Evolutionary conservation across 73 alveolate species (phyloP), one percentile per base, ranked within the genome.

Genomic region (Paraurostyla sp.): DNA sequence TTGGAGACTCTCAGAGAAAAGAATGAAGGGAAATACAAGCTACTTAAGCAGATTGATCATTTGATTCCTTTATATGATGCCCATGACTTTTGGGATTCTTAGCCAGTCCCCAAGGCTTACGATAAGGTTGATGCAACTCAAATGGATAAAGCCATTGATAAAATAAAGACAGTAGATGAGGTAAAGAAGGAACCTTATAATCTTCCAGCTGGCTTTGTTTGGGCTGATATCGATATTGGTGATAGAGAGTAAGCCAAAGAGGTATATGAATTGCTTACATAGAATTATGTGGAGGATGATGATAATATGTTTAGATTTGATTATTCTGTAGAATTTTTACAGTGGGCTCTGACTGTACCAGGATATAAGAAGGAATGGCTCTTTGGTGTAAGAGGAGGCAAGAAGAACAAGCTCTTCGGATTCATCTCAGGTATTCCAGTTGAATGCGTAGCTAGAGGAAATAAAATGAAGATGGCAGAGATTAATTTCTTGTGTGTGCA

Each of bases 251-350:
- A 93, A 71, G 94, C 94, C 18, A 63, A 95, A 59, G 93, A 96
- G 80, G 97, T 97, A 51, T 98, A 97, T 82, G 97, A 93, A 35
- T 93, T 98, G 62, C 94, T 98, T 85, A 97, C 96, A 42, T 93
- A 92, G 59, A 97, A 98, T 93, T 98, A 98, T 89, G 99, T 98
- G 27, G 99, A 98, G 90, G 99, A 98, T 92, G 99, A 97, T 78
- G 99, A 94, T 87, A 97, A 96, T 83, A 97, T 97, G 99, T 98
- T 98, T 92, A 97, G 99, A 91, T 97, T 94, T 49, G 99, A 97
- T 91, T 97, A 98, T 85, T 94, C 99, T 20, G 94, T 94, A 73
- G 99, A 97, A 46, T 97, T 96, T 90, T 89, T 98, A 57, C 85
- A 94, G 84, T 98, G 99, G 99, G 99, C 98, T 48, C 87, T 98